Evolutionary conservation across 352 stramenopile genomes (phyloP), one percentile per base, ranked within the genome.

Genomic region (Peronospora belbahrii): DNA sequence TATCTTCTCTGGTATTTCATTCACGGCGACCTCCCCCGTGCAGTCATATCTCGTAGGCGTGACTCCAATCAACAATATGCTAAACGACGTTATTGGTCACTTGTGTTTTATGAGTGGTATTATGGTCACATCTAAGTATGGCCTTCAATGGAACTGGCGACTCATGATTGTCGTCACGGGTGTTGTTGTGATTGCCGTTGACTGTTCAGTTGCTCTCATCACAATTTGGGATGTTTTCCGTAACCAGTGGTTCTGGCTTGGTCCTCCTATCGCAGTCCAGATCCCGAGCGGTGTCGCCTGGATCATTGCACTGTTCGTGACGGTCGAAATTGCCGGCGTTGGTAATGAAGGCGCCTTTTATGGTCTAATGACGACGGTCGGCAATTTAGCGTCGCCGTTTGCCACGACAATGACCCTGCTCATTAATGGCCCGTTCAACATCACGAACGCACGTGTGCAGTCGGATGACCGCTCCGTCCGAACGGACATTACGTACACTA

Each of bases 321-420:
- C 61, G 2, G 65, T 76, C 31, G 70, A 83, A 30, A 49, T 83
- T 17, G 56, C 63, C 2, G 67, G 68, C 13, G 54, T 65, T 2
- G 70, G 67, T 8, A 72, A 76, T 34, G 70, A 82, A 61, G 70
- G 57, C 13, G 63, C 65, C 14, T 53, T 71, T 13, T 74, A 73
- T 44, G 67, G 62, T 15, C 62, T 82, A 8, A 51, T 74, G 27
- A 73, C 70, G 1, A 79, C 67, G 0, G 46, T 74, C 5, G 50
- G 45, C 4, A 75, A 79, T 48, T 19, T 76, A 14, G 52, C 63
- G 8, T 35, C 45, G 0, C 68, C 70, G 11, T 72, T 82, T 34
- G 67, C 65, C 4, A 58, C 42, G 28, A 64, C 65, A 17, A 22
- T 77, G 25, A 63, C 61, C 4, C 67, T 72, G 11, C 49, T 65